Evolutionary conservation across 1,284 basidiomycete species (phyloP).

Genomic region (Chondrostereum purpureum): DNA sequence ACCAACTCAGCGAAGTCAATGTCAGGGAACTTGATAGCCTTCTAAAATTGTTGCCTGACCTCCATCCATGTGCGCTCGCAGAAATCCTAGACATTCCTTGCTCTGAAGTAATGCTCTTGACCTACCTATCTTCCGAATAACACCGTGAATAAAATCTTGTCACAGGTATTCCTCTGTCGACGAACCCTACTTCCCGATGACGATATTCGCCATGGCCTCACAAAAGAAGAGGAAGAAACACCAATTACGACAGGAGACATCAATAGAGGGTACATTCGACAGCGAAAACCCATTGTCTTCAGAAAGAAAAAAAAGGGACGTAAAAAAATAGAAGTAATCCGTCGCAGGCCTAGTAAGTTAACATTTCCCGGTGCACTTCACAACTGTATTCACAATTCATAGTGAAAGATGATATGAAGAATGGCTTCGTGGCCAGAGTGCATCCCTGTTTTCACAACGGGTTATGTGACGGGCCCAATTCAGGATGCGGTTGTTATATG

Average conservation of each 20-base stretch:
- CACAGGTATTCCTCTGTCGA: neutral
- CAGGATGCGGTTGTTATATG: slow-evolving; percentile 8
- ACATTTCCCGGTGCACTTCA: neutral
- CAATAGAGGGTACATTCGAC: neutral
- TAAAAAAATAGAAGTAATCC: neutral
- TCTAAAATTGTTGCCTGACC: neutral
- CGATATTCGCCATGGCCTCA: neutral
- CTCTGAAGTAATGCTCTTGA: neutral
- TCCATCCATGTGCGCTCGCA: neutral
- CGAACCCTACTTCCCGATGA: neutral
- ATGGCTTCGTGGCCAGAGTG: neutral
- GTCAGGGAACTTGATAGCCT: neutral
- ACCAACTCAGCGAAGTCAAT: neutral
- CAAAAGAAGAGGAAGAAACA: neutral
- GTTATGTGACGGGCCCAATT: slow-evolving; percentile 1
- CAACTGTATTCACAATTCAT: no score
- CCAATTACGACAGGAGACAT: neutral
- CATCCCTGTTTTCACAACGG: slow-evolving; percentile 8
- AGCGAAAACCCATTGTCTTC: neutral
- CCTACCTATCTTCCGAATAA: neutral
- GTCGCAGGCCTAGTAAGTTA: neutral
- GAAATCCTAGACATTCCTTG: neutral
- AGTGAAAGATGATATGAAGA: neutral
- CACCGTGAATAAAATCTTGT: neutral
- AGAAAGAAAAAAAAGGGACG: neutral